These are phyloP conservation scores for Neofusicoccum kwambonambiense DNA, from an alignment of 2,329 filamentous ascomycete species.

Conservation along the genomic window DNA sequence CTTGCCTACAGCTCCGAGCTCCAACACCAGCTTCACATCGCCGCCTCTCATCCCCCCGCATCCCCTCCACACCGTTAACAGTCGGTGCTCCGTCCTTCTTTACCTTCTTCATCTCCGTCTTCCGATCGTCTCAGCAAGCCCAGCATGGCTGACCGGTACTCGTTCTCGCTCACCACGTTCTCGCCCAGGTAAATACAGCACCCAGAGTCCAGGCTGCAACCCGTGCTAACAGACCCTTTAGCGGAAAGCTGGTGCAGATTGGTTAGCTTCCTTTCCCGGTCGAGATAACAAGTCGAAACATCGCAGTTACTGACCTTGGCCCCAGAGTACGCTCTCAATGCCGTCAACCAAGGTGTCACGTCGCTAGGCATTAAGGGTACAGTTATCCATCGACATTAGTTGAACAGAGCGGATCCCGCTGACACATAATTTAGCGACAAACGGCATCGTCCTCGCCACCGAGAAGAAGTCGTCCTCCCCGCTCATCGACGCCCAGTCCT, in stretches of 20 bases:
- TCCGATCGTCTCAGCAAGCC: slow-evolving; percentile 21
- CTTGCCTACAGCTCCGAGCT: slow-evolving; percentile 34
- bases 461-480: slow-evolving; percentile 99
- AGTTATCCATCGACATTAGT: background rate
- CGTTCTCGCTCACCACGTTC: slow-evolving; percentile 99
- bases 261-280: slow-evolving; percentile 53
- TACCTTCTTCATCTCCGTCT: background rate
- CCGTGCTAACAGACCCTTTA: slow-evolving; percentile 53
- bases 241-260: slow-evolving; percentile 99
- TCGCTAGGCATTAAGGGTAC: slow-evolving; percentile 96
- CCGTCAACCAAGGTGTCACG: slow-evolving; percentile 98
- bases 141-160: slow-evolving; percentile 95
- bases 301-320: slow-evolving; percentile 25
- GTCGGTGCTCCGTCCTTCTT: background rate
- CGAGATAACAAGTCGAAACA: background rate
- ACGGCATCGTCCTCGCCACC: slow-evolving; percentile 96
- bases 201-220: slow-evolving; percentile 26
- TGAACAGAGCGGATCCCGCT: background rate
- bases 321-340: slow-evolving; percentile 96
- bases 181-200: slow-evolving; percentile 78
- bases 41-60: slow-evolving; percentile 13
- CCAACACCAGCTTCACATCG: slow-evolving; percentile 21
- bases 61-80: slow-evolving; percentile 10
- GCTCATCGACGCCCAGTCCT: slow-evolving; percentile 89
- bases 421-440: slow-evolving; percentile 66